Evolutionary conservation across 345 rosid genomes (phyloP).

Genomic region (Erodium maritimum): DNA sequence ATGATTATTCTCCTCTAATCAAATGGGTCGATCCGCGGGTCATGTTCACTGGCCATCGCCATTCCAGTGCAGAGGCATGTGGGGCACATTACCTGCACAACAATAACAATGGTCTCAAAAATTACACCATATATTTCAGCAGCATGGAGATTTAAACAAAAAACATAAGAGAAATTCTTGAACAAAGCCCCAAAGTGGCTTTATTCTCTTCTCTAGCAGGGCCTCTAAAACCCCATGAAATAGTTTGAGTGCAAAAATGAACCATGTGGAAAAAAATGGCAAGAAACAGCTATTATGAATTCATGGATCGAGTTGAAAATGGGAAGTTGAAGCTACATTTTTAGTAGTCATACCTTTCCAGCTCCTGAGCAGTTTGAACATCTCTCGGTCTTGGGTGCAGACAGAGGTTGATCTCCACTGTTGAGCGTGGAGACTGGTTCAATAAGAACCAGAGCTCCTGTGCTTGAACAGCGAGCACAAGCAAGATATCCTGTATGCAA

Average conservation of each 20-base stretch:
- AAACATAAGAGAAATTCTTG: not conserved
- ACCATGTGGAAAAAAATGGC: not conserved
- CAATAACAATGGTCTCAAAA: not conserved
- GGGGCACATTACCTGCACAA: slow-evolving; percentile 86
- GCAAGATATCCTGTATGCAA: slow-evolving; percentile 76
- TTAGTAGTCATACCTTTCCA: slow-evolving; percentile 53
- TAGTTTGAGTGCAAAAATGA: not conserved
- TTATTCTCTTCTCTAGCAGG: not conserved
- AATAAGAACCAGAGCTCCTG: slow-evolving; percentile 57
- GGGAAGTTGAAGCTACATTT: not conserved
- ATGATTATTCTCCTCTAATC: slow-evolving; percentile 27
- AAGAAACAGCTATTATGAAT: not conserved
- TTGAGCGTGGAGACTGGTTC: slow-evolving; percentile 55
- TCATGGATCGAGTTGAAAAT: too few relatives aligned
- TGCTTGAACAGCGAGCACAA: slow-evolving; percentile 87
- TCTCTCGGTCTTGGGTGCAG: slow-evolving; percentile 66
- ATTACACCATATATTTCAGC: not conserved
- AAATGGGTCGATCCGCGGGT: slow-evolving; percentile 85
- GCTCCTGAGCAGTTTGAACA: slow-evolving; percentile 93
- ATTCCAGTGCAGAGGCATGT: slow-evolving; percentile 97
- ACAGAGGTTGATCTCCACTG: slow-evolving; percentile 37
- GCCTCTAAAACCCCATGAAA: not conserved
- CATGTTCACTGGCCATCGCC: slow-evolving; percentile 99
- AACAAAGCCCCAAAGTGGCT: not conserved
- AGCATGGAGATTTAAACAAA: not conserved